phyloP scores from a whole-genome alignment of 768 basidiomycete species.

The Serendipita sp. region DNA sequence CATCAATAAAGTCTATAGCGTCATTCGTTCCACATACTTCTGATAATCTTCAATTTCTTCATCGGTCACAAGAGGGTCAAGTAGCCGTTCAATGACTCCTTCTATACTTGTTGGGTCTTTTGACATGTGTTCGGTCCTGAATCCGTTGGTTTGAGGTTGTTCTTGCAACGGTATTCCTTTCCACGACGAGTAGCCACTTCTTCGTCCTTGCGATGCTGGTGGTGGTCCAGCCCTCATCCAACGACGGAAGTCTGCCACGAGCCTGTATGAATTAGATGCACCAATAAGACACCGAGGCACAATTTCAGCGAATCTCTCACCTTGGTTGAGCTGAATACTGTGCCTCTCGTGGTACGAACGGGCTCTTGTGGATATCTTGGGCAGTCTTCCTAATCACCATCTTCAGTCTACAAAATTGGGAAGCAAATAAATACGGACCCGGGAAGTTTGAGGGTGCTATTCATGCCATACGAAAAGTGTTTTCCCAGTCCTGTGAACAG shows the following conservation, averaged over 20 bases:
- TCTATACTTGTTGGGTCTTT: constrained; percentile 24
- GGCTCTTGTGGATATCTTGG: constrained; percentile 51
- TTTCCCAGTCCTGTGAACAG: constrained; percentile 73
- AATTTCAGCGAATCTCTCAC: constrained; percentile 14
- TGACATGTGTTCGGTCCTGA: constrained; percentile 4
- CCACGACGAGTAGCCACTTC: constrained; percentile 22
- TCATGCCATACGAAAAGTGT: constrained; percentile 88
- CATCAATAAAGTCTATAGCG: neutral
- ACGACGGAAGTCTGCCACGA: constrained; percentile 61
- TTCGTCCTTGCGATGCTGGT: constrained; percentile 25
- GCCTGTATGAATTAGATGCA: constrained; percentile 22
- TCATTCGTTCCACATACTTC: constrained; percentile 26
- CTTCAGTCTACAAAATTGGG: neutral
- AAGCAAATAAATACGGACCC: constrained; percentile 32
- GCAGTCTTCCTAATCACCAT: constrained; percentile 40
- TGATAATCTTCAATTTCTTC: constrained; percentile 58
- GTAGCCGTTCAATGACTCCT: constrained; percentile 35
- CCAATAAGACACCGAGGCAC: neutral
- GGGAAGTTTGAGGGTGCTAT: constrained; percentile 66
- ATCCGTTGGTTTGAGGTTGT: constrained; percentile 18
- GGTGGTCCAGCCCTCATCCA: constrained; percentile 51
- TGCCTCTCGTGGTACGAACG: constrained; percentile 49
- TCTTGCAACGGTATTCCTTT: constrained; percentile 22
- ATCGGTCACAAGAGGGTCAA: constrained; percentile 46
- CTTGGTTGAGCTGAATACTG: constrained; percentile 20